phyloP scores from a whole-genome alignment of 139 green algal species.

The Eudorina sp. region DNA sequence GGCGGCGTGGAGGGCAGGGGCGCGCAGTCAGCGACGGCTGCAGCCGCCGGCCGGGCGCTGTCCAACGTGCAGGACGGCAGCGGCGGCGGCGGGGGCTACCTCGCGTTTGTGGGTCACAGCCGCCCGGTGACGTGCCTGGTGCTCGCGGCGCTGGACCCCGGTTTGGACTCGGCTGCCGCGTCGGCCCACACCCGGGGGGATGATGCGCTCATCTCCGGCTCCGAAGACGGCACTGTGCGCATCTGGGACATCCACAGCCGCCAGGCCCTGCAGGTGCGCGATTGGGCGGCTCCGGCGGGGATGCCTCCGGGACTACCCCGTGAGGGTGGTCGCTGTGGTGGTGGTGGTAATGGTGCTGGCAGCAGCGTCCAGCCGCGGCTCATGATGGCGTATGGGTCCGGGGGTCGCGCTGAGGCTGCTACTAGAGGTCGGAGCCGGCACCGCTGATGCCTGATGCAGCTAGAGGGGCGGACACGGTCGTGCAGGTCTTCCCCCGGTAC shows the following conservation, averaged over 20 bases:
- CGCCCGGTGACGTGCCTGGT: conserved; percentile 68
- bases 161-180: background rate
- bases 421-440: too few species aligned
- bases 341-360: background rate
- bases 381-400: background rate
- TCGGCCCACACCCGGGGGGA: background rate
- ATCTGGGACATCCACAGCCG: conserved; percentile 86
- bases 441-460: too few species aligned
- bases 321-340: too few species aligned
- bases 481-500: too few species aligned
- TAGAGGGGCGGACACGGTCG: too few species aligned
- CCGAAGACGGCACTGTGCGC: conserved; percentile 76
- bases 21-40: background rate
- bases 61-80: background rate
- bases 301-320: background rate
- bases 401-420: too few species aligned
- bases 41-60: background rate
- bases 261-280: conserved; percentile 70
- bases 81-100: background rate
- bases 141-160: conserved; percentile 58
- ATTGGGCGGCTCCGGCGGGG: background rate
- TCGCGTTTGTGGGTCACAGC: conserved; percentile 68
- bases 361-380: background rate
- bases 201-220: conserved; percentile 72
- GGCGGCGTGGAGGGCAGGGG: background rate